These are phyloP conservation scores for Pseudevernia furfuracea DNA, from an alignment of 495 filamentous ascomycete genomes.

Conservation along the genomic window DNA sequence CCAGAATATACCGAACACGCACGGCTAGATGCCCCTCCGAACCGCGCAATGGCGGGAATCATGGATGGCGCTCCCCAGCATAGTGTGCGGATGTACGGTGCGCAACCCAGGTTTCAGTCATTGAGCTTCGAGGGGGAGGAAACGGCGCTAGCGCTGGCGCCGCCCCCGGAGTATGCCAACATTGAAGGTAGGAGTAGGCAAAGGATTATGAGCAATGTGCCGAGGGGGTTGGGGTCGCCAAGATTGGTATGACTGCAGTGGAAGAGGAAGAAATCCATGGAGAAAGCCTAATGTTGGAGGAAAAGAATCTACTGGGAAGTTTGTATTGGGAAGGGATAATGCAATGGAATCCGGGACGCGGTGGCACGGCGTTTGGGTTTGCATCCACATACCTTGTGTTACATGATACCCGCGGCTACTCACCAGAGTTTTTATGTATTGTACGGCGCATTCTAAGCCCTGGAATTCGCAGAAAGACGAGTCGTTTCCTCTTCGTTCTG, in stretches of 20 bases:
- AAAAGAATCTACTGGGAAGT: not conserved
- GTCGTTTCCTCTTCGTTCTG: too few relatives aligned
- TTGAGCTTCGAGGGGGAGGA: constrained; percentile 19
- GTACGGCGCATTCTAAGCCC: too few relatives aligned
- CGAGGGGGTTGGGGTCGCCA: not conserved
- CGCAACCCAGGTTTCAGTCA: constrained; percentile 22
- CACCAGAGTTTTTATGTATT: too few relatives aligned
- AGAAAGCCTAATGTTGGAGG: too few relatives aligned
- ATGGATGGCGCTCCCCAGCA: not conserved
- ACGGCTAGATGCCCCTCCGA: constrained; percentile 4
- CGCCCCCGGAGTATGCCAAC: constrained; percentile 5
- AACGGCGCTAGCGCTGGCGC: constrained; percentile 12
- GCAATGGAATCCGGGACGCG: not conserved
- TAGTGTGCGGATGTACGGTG: constrained; percentile 1
- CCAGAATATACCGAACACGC: constrained; percentile 18
- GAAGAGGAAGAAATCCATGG: not conserved
- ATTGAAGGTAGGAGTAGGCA: not conserved
- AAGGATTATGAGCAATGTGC: not conserved
- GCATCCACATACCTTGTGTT: not conserved
- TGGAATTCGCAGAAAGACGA: not conserved
- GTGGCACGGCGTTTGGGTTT: not conserved
- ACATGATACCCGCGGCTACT: constrained; percentile 1
- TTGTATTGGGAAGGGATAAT: not conserved
- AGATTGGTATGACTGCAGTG: not conserved
- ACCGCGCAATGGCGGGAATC: constrained; percentile 1